Percentiles rank a stretch among this genome's conserved stretches.
Evolutionary conservation across 2,329 filamentous ascomycete genomes (phyloP).

Genomic region (Ophiostoma ips): DNA sequence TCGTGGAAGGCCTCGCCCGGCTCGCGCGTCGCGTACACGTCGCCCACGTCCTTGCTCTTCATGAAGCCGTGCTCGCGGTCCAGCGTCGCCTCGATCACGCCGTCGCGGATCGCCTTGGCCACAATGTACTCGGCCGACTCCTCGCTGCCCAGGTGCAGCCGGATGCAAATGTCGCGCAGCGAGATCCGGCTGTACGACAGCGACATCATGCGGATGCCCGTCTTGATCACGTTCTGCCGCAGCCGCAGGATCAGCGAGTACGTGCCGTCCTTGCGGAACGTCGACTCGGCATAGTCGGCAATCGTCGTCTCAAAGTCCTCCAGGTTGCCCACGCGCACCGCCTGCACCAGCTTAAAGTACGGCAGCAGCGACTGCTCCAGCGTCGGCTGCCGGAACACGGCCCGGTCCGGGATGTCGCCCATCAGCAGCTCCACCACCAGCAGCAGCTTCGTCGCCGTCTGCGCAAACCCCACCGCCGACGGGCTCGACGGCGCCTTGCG

Average conservation of each 20-base stretch:
- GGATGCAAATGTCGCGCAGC: slow-evolving; percentile 90
- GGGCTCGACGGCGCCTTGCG: slow-evolving; percentile 86
- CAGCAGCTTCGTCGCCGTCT: slow-evolving; percentile 90
- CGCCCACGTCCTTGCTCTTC: slow-evolving; percentile 94
- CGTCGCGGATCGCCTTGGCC: slow-evolving; percentile 93
- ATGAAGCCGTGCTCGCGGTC: slow-evolving; percentile 94
- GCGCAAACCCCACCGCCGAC: slow-evolving; percentile 86
- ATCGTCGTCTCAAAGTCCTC: slow-evolving; percentile 86
- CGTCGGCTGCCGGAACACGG: slow-evolving; percentile 78
- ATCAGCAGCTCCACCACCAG: slow-evolving; percentile 93
- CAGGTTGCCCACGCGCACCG: slow-evolving; percentile 90
- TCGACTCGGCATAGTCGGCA: slow-evolving; percentile 55
- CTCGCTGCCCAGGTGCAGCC: slow-evolving; percentile 82
- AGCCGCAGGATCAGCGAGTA: slow-evolving; percentile 91
- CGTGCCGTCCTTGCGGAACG: slow-evolving; percentile 85
- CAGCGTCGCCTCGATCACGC: slow-evolving; percentile 87
- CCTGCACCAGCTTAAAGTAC: slow-evolving; percentile 87
- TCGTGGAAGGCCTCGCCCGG: slow-evolving; percentile 97
- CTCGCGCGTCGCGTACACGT: slow-evolving; percentile 91
- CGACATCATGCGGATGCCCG: slow-evolving; percentile 97
- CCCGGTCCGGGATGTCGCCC: slow-evolving; percentile 94
- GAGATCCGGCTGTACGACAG: slow-evolving; percentile 96
- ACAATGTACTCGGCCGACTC: slow-evolving; percentile 99
- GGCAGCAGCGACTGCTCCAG: slow-evolving; percentile 81
- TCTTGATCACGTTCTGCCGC: slow-evolving; percentile 98